Base-by-base conservation (phyloP, 306 rosid genomes). In the Prunus armeniaca region DNA sequence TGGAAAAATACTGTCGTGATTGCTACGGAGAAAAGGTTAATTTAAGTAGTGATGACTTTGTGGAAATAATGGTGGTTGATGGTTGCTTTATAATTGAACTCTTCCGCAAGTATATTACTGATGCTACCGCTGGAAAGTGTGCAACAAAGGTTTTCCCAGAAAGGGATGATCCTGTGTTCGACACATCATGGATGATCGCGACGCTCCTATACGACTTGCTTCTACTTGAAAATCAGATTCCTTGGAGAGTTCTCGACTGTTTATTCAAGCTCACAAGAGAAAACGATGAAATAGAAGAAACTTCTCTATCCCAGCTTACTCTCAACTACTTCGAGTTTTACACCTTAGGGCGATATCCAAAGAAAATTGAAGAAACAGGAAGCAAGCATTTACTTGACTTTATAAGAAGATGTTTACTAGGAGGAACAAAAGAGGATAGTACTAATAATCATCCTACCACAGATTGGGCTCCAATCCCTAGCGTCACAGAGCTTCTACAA, bases 201-300 rank as follows among this genome's bases (percentile, higher is more conserved):
- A 0, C 18, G 5, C 22, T 54, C 18, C 10, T 7, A 18, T 17
- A 54, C 1, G 58, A 54, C 58, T 18, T 54, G 58, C 18, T 54
- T 54, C 24, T 54, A 17, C 58, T 54, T 3, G 58, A 69, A 69
- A 69, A 69, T 25, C 73, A 69, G 45, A 6, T 69, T 55, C 73
- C 61, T 3, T 69, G 73, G 61, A 49, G 15, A 69, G 45, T 69
- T 27, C 41, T 69, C 9, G 73, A 69, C 14, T 69, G 45, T 9
- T 27, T 69, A 27, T 69, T 49, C 73, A 24, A 27, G 3, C 73
- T 12, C 60, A 69, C 73, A 27, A 27, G 28, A 2, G 28, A 27
- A 19, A 54, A 6, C 5, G 24, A 18, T 18, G 18, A 54, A 5
- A 4, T 24, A 4, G 19, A 50, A 10, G 13, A 9, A 11, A 10